Base-by-base conservation (phyloP, 768 basidiomycete genomes). In the Gymnopilus junonius region DNA sequence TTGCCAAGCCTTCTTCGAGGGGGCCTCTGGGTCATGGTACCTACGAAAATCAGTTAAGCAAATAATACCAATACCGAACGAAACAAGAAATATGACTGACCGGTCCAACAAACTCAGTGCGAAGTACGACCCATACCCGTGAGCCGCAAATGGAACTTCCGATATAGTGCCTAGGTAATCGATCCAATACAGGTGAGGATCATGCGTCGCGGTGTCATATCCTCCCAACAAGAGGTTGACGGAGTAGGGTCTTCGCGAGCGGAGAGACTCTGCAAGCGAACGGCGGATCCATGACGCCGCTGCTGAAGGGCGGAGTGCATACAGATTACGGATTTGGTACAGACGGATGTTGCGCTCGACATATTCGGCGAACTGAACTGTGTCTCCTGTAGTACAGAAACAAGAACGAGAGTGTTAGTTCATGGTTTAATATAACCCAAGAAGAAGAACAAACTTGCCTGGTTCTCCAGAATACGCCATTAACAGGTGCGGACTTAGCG, bases 401-500 rank as follows among this genome's bases (percentile, higher is more conserved):
- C 45, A 58, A 25, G 39, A 43, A 59, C n/a, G 32, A 4, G 34
- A 17, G 1, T 17, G 32, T 55, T 15, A 21, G 40, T 20, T 11
- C 45, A 17, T n/a, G n/a, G 6, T 29, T 8, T 35, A n/a, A 17
- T 3, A 23, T 15, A 23, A 43, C 17, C 8, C 37, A 50, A 32
- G 31, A 29, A 23, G 6, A 32, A 50, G 43, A 29, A 21, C 32
- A 17, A 17, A 73, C 83, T 59, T 62, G 88, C 95, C 95, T 78
- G 95, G 93, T 76, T 97, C 95, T 66, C 96, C 96, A 66, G 93
- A 93, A 76, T 90, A 94, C 0, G 95, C 89, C 95, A 99, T 97
- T 73, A 96, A 85, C 34, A 99, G 81, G 76, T 97, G 94, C 25
- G 95, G 89, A 65, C 93, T 90, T 43, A 99, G 84, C 23, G 85